Conservation (phyloP, 176 grass and related monocot genomes). For the Elymus sibiricus region DNA sequence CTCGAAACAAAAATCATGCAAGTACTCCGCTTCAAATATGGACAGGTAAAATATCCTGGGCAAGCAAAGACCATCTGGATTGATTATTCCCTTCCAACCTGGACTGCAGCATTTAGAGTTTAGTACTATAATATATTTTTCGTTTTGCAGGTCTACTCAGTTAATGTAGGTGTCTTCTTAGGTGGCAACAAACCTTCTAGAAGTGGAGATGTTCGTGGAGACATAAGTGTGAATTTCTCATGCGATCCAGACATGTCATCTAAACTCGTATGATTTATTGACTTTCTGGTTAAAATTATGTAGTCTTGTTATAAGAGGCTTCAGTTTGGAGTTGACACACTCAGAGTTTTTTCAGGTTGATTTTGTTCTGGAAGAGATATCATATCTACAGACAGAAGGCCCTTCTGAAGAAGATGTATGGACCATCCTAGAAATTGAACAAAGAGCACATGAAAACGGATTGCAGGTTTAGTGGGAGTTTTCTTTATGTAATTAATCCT, state of each 20-base stretch:
- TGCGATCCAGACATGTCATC: conserved; percentile 91
- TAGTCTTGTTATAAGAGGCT: not conserved
- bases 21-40: conserved; percentile 99
- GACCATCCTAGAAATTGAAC: conserved; percentile 92
- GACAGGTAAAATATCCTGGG: conserved; percentile 57
- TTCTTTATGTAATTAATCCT: conserved; percentile 5
- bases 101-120: conserved; percentile 1
- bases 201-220: conserved; percentile 83
- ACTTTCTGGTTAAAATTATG: conserved; percentile 3
- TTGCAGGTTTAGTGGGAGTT: conserved; percentile 60
- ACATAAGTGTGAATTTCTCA: conserved; percentile 97
- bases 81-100: not conserved
- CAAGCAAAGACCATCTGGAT: conserved; percentile 10
- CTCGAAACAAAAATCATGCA: conserved; percentile 97
- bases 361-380: conserved; percentile 93
- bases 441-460: conserved; percentile 99
- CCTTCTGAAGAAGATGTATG: conserved; percentile 83
- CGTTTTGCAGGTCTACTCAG: conserved; percentile 80
- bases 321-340: not conserved
- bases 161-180: conserved; percentile 93
- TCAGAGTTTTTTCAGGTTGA: conserved; percentile 66
- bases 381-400: conserved; percentile 71
- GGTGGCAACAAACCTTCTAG: conserved; percentile 98
- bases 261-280: conserved; percentile 59
- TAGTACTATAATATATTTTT: conserved; percentile 18